Conservation (phyloP, 352 stramenopile species). For the Globisporangium orthogonon region DNA sequence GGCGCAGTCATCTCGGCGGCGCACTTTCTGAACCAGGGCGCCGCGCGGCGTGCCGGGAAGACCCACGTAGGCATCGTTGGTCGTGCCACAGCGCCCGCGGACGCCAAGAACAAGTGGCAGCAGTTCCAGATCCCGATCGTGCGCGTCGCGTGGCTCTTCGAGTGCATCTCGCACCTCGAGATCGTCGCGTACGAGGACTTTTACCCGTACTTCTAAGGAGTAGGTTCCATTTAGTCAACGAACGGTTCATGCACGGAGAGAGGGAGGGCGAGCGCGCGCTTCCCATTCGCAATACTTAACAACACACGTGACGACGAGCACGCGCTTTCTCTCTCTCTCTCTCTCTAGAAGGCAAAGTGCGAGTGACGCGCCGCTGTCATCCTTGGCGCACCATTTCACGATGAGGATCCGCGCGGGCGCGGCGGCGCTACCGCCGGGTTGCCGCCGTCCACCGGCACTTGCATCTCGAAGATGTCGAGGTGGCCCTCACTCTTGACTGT, state of each 20-base stretch:
- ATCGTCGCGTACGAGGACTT: constrained; percentile 84
- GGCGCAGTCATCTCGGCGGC: constrained; percentile 32
- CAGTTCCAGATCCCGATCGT: constrained; percentile 79
- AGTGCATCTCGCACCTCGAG: constrained; percentile 83
- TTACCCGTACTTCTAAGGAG: constrained; percentile 59
- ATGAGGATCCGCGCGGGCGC: background rate
- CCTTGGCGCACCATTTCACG: background rate
- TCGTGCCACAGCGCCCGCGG: constrained; percentile 46
- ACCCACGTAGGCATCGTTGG: constrained; percentile 68
- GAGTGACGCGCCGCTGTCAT: background rate
- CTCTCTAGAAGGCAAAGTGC: too few species aligned
- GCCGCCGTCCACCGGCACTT: constrained; percentile 73
- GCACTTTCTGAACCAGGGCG: constrained; percentile 18
- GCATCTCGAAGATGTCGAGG: constrained; percentile 89
- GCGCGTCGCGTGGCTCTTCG: constrained; percentile 83
- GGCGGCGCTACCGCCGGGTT: constrained; percentile 12
- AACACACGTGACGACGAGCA: background rate
- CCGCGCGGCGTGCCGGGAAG: constrained; percentile 19
- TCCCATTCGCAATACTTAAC: background rate
- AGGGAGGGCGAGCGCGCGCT: background rate
- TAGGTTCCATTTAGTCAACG: too few species aligned
- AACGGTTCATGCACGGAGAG: too few species aligned
- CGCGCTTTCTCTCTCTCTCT: background rate
- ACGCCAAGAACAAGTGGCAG: constrained; percentile 53
- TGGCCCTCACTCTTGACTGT: constrained; percentile 84